These are phyloP conservation scores for Przewalskia tangutica DNA, from an alignment of 257 asterid genomes.

Conservation along the genomic window DNA sequence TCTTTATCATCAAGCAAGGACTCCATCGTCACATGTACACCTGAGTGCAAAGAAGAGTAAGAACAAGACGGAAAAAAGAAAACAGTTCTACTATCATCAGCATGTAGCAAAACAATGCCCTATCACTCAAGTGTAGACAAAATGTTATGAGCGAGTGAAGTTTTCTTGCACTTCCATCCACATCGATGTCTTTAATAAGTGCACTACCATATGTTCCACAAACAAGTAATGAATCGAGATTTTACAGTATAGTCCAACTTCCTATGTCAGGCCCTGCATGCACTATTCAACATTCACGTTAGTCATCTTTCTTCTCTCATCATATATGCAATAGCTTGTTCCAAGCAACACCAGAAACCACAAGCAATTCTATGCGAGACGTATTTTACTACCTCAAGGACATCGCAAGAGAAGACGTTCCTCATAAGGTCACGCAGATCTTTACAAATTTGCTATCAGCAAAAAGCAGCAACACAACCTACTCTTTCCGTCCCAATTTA, in stretches of 20 bases:
- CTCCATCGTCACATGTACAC: slow-evolving; percentile 82
- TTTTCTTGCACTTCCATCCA: neutral
- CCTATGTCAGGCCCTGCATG: neutral
- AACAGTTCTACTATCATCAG: neutral
- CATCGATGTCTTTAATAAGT: neutral
- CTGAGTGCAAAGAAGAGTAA: slow-evolving; percentile 21
- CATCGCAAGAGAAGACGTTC: too few relatives aligned
- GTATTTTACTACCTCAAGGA: too few relatives aligned
- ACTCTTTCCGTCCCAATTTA: too few relatives aligned
- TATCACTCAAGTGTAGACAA: neutral
- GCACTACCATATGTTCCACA: neutral
- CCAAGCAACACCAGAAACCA: too few relatives aligned
- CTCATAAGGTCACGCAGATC: too few relatives aligned
- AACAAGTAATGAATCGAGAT: neutral
- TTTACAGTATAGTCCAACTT: neutral
- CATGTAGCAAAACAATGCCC: neutral
- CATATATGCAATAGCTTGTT: neutral
- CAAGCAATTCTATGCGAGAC: too few relatives aligned
- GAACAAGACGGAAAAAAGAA: neutral
- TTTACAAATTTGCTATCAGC: too few relatives aligned
- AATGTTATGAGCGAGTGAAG: neutral
- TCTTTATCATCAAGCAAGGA: slow-evolving; percentile 66
- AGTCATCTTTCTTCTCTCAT: neutral
- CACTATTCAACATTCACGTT: neutral
- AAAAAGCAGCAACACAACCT: too few relatives aligned